Percentiles rank a stretch among this genome's conserved stretches.
phyloP scores from a whole-genome alignment of 345 rosid species.

The Murraya paniculata region DNA sequence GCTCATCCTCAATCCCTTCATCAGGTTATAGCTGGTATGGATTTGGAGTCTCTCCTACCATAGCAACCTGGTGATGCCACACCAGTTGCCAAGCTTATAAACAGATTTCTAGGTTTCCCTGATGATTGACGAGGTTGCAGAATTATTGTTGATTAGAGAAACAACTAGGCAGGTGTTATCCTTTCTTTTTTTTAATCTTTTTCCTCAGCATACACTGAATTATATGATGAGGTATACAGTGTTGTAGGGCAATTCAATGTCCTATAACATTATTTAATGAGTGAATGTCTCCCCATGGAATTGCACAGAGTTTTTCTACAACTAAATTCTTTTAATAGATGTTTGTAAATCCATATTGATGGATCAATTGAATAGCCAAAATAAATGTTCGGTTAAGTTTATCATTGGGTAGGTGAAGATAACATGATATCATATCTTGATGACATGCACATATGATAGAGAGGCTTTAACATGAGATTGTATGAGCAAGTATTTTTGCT shows the following conservation, averaged over 20 bases:
- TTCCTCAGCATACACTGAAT: too few relatives aligned
- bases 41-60: constrained; percentile 58
- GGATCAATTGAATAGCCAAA: background rate
- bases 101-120: constrained; percentile 72
- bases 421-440: constrained; percentile 10
- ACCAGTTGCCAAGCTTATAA: constrained; percentile 60
- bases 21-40: constrained; percentile 48
- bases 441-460: constrained; percentile 4
- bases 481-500: background rate
- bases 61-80: constrained; percentile 68
- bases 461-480: constrained; percentile 2
- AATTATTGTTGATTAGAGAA: background rate
- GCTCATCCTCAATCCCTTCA: constrained; percentile 66
- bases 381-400: background rate
- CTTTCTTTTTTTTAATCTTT: background rate
- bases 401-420: background rate
- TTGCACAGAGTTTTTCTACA: background rate
- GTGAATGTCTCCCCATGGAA: too few relatives aligned
- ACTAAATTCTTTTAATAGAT: background rate
- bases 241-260: background rate
- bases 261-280: background rate
- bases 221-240: background rate
- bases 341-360: background rate
- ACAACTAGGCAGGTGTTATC: background rate
- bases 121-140: constrained; percentile 47